Percentiles rank a stretch among this genome's conserved stretches.
Evolutionary conservation across 2,329 filamentous ascomycete species (phyloP).

Genomic region (Venturiaceae sp.): DNA sequence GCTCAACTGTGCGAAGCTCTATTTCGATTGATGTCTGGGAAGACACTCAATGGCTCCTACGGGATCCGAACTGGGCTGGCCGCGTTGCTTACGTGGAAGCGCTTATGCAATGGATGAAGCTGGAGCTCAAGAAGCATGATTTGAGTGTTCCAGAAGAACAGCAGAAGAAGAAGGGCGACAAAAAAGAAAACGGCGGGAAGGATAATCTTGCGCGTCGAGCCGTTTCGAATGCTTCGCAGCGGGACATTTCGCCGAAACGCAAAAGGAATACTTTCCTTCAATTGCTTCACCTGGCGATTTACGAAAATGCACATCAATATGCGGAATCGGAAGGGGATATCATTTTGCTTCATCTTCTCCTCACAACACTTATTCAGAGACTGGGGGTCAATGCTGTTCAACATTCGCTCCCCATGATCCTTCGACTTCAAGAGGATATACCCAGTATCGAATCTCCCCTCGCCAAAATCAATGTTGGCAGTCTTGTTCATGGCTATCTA

Average conservation of each 20-base stretch:
- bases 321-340: constrained; percentile 66
- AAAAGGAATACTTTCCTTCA: constrained; percentile 63
- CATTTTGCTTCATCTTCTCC: constrained; percentile 64
- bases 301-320: constrained; percentile 72
- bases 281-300: constrained; percentile 76
- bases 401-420: constrained; percentile 78
- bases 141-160: constrained; percentile 48
- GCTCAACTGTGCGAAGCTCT: constrained; percentile 58
- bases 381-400: constrained; percentile 75
- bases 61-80: constrained; percentile 68
- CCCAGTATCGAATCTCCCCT: constrained; percentile 53
- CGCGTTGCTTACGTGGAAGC: constrained; percentile 80
- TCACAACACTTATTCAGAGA: constrained; percentile 62
- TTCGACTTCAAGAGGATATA: constrained; percentile 79
- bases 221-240: constrained; percentile 55
- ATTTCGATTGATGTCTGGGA: constrained; percentile 85
- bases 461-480: constrained; percentile 70
- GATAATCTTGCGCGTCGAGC: constrained; percentile 48
- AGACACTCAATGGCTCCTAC: constrained; percentile 87
- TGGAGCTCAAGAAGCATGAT: constrained; percentile 64
- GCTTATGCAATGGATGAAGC: constrained; percentile 70
- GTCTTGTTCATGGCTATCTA: constrained; percentile 81
- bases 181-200: constrained; percentile 31
- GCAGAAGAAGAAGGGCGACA: constrained; percentile 13
- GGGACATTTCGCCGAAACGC: constrained; percentile 46